These are phyloP conservation scores for Ascochyta fabae DNA, from an alignment of 2,329 filamentous ascomycete species.

Conservation along the genomic window DNA sequence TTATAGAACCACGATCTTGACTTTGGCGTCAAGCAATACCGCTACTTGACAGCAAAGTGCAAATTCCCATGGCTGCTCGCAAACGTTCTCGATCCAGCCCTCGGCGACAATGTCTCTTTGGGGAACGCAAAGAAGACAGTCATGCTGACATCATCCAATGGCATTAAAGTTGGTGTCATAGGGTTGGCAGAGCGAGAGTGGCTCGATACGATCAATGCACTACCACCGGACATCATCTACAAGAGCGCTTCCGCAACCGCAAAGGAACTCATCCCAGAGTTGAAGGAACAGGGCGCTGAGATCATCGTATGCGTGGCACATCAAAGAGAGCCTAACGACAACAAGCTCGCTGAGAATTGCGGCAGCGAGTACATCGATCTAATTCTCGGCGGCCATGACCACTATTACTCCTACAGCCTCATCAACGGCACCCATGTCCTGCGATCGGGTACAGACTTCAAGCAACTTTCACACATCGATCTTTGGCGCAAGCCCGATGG, in stretches of 20 bases:
- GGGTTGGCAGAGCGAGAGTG: constrained; percentile 88
- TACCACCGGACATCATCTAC: constrained; percentile 84
- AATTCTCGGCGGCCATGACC: constrained; percentile 87
- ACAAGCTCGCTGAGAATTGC: constrained; percentile 77
- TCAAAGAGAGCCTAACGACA: constrained; percentile 86
- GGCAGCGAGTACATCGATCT: constrained; percentile 79
- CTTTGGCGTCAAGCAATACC: constrained; percentile 84
- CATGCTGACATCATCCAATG: constrained; percentile 81
- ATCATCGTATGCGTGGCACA: constrained; percentile 84
- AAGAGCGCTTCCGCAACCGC: constrained; percentile 78
- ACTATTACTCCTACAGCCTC: constrained; percentile 80
- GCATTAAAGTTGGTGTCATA: constrained; percentile 84
- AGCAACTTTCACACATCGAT: constrained; percentile 88
- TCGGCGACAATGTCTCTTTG: constrained; percentile 76
- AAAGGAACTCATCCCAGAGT: constrained; percentile 72
- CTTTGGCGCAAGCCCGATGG: constrained; percentile 64
- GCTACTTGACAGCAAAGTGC: constrained; percentile 74
- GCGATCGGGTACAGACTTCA: constrained; percentile 90
- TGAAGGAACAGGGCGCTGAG: constrained; percentile 80
- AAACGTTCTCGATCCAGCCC: constrained; percentile 83
- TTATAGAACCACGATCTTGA: constrained; percentile 86
- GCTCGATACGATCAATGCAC: constrained; percentile 84
- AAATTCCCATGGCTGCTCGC: constrained; percentile 88
- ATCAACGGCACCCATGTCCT: constrained; percentile 83
- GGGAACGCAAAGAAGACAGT: constrained; percentile 77